Conservation (phyloP, 2,329 filamentous ascomycete species). For the Lachnellula subtilissima region DNA sequence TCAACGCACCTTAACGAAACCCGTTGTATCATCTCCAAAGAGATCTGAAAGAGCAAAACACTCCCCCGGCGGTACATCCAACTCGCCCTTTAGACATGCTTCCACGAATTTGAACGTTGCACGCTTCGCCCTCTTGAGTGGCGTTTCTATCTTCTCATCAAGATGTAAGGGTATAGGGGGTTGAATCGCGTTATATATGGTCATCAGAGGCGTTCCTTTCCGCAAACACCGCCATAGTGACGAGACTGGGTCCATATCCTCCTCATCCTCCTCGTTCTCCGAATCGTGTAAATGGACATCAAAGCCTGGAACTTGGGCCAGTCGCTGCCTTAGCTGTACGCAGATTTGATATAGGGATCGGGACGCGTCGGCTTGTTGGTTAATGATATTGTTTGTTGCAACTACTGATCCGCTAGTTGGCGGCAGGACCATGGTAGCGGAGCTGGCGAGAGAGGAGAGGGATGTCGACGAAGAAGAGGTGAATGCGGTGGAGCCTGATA, state of each 20-base stretch:
- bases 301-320: slow-evolving; percentile 81
- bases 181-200: slow-evolving; percentile 81
- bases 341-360: slow-evolving; percentile 95
- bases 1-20: slow-evolving; percentile 78
- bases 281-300: slow-evolving; percentile 69
- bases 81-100: slow-evolving; percentile 71
- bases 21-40: slow-evolving; percentile 90
- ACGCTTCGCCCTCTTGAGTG: slow-evolving; percentile 74
- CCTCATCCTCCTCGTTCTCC: slow-evolving; percentile 60
- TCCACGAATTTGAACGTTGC: slow-evolving; percentile 91
- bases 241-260: slow-evolving; percentile 75
- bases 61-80: slow-evolving; percentile 73
- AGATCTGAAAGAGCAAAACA: slow-evolving; percentile 91
- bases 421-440: slow-evolving; percentile 33
- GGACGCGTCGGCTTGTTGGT: slow-evolving; percentile 88
- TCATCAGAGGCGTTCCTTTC: slow-evolving; percentile 76
- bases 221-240: slow-evolving; percentile 85
- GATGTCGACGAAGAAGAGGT: slow-evolving; percentile 34
- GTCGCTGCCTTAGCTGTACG: slow-evolving; percentile 72
- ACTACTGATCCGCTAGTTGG: slow-evolving; percentile 55
- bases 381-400: slow-evolving; percentile 91
- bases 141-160: slow-evolving; percentile 50
- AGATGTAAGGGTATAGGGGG: slow-evolving; percentile 65
- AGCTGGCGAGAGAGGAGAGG: slow-evolving; percentile 30
- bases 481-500: slow-evolving; percentile 56